Percentiles rank a stretch among this genome's conserved stretches.
Evolutionary conservation across 768 basidiomycete genomes (phyloP).

Genomic region (Lactarius psammicola): DNA sequence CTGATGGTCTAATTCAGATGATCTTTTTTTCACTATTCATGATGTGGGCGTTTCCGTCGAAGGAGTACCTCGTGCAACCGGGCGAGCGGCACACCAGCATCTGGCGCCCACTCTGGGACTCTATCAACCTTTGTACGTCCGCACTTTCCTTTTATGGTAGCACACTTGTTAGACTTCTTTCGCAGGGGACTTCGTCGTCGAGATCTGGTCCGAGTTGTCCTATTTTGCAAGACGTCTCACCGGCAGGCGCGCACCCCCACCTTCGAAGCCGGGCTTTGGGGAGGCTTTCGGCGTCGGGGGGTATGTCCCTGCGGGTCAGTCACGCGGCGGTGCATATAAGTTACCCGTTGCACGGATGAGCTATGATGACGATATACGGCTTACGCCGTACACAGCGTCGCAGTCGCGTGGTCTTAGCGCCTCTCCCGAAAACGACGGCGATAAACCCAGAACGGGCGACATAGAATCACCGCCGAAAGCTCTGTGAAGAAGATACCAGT

Average conservation of each 20-base stretch:
- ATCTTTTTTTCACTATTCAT: slow-evolving; percentile 74
- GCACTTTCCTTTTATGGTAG: not conserved
- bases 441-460: not conserved
- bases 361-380: slow-evolving; percentile 23
- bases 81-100: slow-evolving; percentile 52
- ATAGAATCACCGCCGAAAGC: not conserved
- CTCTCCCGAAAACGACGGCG: not conserved
- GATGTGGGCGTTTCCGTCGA: slow-evolving; percentile 78
- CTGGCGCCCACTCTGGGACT: slow-evolving; percentile 71
- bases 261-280: slow-evolving; percentile 1
- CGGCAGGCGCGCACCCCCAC: slow-evolving; percentile 30
- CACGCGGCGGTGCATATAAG: not conserved
- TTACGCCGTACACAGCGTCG: slow-evolving; percentile 8
- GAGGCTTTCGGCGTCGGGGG: slow-evolving; percentile 25
- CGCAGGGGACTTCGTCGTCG: slow-evolving; percentile 61
- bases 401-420: not conserved
- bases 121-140: slow-evolving; percentile 48
- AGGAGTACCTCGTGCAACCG: slow-evolving; percentile 54
- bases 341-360: not conserved
- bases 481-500: not conserved
- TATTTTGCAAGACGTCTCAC: slow-evolving; percentile 53
- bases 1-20: slow-evolving; percentile 52
- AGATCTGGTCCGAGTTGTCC: slow-evolving; percentile 60
- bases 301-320: not conserved
- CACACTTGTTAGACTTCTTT: not conserved